phyloP scores from a whole-genome alignment of 441 rosid species.

The Breynia disticha region DNA sequence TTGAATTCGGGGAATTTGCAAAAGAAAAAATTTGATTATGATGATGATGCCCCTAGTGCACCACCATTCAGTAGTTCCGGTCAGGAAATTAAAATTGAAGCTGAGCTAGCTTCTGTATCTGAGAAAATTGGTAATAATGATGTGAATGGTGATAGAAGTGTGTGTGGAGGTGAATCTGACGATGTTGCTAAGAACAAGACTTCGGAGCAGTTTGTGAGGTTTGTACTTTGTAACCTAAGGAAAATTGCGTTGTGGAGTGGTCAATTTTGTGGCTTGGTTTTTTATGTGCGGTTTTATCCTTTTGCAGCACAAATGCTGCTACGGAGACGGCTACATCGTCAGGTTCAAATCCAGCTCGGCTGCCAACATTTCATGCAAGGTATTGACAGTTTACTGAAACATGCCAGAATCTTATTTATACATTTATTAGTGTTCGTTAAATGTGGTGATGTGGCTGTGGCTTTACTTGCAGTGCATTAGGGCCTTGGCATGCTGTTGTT shows the following conservation, averaged over 20 bases:
- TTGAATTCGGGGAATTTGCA: slow-evolving; percentile 22
- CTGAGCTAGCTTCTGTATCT: slow-evolving; percentile 31
- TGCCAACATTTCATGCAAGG: slow-evolving; percentile 96
- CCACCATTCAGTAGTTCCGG: slow-evolving; percentile 68
- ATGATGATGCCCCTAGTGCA: slow-evolving; percentile 75
- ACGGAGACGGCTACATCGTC: slow-evolving; percentile 50
- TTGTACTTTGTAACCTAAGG: slow-evolving; percentile 1
- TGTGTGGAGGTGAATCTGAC: slow-evolving; percentile 25
- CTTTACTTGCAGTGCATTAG: slow-evolving; percentile 59
- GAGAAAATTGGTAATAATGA: slow-evolving; percentile 15
- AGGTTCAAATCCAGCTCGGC: slow-evolving; percentile 55
- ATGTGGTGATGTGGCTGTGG: slow-evolving; percentile 10
- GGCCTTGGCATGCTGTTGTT: slow-evolving; percentile 97
- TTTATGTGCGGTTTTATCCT: neutral
- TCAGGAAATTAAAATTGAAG: slow-evolving; percentile 42
- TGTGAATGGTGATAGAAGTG: slow-evolving; percentile 17
- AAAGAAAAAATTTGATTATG: slow-evolving; percentile 34
- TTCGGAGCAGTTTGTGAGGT: slow-evolving; percentile 56
- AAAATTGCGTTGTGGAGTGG: neutral
- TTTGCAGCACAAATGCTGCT: slow-evolving; percentile 38
- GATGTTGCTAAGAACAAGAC: slow-evolving; percentile 32
- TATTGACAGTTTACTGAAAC: slow-evolving; percentile 15
- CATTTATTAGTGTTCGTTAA: slow-evolving; percentile 5
- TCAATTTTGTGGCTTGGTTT: neutral
- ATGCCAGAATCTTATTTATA: slow-evolving; percentile 6